Conservation (phyloP, 208 protist species). For the Herpetomonas samuelpessoai region DNA sequence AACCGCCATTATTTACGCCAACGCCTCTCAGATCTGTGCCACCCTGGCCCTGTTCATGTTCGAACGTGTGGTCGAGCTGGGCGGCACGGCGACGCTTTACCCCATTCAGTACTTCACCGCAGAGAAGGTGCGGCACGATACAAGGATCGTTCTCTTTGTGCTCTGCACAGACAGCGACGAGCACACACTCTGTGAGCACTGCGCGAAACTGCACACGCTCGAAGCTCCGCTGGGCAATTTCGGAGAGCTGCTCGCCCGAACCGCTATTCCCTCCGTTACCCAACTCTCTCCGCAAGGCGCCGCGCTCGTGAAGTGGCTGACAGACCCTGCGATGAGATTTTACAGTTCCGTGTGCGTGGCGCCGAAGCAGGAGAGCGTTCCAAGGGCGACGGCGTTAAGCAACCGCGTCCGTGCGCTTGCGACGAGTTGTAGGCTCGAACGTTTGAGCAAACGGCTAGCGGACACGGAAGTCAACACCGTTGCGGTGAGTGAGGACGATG, state of each 20-base stretch:
- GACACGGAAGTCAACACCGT: conserved; percentile 19
- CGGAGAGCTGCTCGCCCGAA: conserved; percentile 10
- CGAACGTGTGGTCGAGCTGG: conserved; percentile 45
- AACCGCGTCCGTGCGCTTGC: conserved; percentile 13
- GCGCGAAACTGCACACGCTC: conserved; percentile 7
- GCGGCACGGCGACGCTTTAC: conserved; percentile 37
- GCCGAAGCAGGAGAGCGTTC: conserved; percentile 8
- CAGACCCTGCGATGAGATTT: conserved; percentile 12
- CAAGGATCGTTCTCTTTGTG: conserved; percentile 40
- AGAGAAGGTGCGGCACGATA: conserved; percentile 5
- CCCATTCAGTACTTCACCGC: conserved; percentile 40
- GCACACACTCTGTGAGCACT: conserved; percentile 24
- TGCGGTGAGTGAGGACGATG: conserved; percentile 20
- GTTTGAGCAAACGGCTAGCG: conserved; percentile 13
- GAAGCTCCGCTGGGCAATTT: conserved; percentile 30
- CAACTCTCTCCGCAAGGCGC: conserved; percentile 3
- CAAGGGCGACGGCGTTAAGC: conserved; percentile 7
- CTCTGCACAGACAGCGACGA: conserved; percentile 29
- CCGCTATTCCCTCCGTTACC: not conserved
- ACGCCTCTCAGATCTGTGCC: conserved; percentile 33
- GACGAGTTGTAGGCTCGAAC: conserved; percentile 17
- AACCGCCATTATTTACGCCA: conserved; percentile 47
- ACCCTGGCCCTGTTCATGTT: conserved; percentile 35
- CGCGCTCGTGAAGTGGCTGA: conserved; percentile 28
- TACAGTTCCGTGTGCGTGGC: conserved; percentile 29